Evolutionary conservation across 371 early-diverging fungal genomes (phyloP), one percentile per base, ranked within the genome.

Genomic region (Mucor irregularis): DNA sequence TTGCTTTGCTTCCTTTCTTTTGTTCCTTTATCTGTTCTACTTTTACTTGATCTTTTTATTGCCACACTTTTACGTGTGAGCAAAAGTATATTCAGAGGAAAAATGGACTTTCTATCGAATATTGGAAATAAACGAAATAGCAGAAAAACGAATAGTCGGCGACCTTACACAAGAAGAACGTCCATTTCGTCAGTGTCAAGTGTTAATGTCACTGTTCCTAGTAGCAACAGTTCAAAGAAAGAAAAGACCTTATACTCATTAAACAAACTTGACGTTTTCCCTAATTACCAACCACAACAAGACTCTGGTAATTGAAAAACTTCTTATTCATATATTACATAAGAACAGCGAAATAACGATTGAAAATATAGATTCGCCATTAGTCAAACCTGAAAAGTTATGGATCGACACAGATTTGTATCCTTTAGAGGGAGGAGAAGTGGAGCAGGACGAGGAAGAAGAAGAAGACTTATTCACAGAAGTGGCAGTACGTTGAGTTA

Each of bases 121-220:
- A 54, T 65, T 38, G 65, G 65, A 24, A 65, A 60, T 44, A 65
- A 65, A 19, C 55, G 65, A n/a, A 56, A 49, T 38, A 65, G 26
- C 8, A 49, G 65, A 52, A 55, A 56, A 19, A 49, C 65, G 4
- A 60, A 24, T 9, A 58, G 58, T 28, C 43, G 65, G 38, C 33
- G 61, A 21, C 53, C 56, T 17, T 54, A 64, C 42, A 38, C 46
- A 8, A 55, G 65, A 60, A 60, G 61, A 34, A 29, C 56, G 26
- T 65, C 65, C 17, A 47, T 65, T 16, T 56, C 65, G 37, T 65
- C 65, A 14, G 51, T 60, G 10, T 40, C 56, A 13, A 58, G 39
- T 29, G 39, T 8, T 9, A 33, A 14, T 28, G 21, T 16, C 13
- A n/a, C 8, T 37, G 11, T 39, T 21, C n/a, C 39, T 19, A 44